Conservation (phyloP, 352 stramenopile species). For the Elongisporangium anandrum region DNA sequence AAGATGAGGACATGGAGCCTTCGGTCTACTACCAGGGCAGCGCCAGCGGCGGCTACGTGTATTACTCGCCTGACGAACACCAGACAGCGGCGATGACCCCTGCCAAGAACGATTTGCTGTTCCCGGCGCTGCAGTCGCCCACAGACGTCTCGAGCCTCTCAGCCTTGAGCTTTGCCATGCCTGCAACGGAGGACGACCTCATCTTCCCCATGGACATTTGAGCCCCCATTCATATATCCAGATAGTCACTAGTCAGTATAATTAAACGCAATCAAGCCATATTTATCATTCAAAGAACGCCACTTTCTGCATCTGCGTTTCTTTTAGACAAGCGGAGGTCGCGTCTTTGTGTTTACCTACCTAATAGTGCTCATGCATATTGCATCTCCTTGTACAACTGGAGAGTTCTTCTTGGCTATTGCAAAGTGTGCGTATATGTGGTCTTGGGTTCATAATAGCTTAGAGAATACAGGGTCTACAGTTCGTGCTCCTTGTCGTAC, state of each 20-base stretch:
- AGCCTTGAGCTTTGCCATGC: background rate
- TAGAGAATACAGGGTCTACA: conserved; percentile 2
- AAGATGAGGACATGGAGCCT: conserved; percentile 4
- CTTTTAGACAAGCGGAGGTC: too few species aligned
- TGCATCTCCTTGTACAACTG: background rate
- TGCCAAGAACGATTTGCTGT: background rate
- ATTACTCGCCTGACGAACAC: conserved; percentile 11
- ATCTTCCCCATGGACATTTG: conserved; percentile 22
- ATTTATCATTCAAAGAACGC: background rate
- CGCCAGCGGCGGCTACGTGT: conserved; percentile 9
- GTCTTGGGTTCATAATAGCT: conserved; percentile 3
- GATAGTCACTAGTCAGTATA: conserved; percentile 4
- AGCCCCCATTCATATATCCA: background rate
- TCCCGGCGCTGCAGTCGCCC: background rate
- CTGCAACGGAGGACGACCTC: conserved; percentile 8
- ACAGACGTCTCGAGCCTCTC: background rate
- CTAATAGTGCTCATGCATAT: background rate
- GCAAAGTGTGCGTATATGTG: background rate
- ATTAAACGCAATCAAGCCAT: background rate
- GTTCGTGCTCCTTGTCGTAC: conserved; percentile 10
- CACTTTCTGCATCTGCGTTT: too few species aligned
- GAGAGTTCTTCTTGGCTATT: too few species aligned
- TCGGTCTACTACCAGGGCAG: conserved; percentile 11
- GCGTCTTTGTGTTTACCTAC: background rate
- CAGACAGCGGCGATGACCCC: background rate